Base-by-base conservation (phyloP, 2,329 filamentous ascomycete genomes). In the Incumbomyces lentus region DNA sequence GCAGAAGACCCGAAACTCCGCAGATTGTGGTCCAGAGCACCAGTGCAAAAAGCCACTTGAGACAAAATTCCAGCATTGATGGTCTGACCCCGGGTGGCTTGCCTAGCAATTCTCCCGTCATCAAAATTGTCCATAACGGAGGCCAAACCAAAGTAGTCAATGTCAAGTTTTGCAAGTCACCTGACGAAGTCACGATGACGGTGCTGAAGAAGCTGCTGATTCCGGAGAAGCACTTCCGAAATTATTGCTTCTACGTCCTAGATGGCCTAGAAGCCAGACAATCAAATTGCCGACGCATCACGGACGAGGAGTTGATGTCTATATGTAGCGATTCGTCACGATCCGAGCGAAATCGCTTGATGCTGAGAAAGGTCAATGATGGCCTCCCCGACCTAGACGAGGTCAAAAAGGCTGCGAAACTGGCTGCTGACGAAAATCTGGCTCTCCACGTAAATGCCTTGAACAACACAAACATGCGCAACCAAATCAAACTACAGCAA, bases 181-280 rank as follows among this genome's bases (percentile, higher is more conserved):
- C 87, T 50, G 92, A 95, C 59, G 88, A 96, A 55, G 86, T 96
- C 44, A 90, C 95, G 72, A 76, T 88, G 38, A 84, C 86, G 50
- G 94, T 92, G 0, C 68, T 96, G 37, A 80, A 84, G 55, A 96
- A 96, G 64, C 86, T 95, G 53, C 81, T 82, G 34, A 75, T 95
- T 26, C 85, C 88, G 17, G 88, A 95, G 60, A 86, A 90, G 52
- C 88, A 95, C 59, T 85, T 92, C 62, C 80, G 88, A 58, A 95
- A 93, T 60, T 96, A 95, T 68, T 95, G 89, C 69, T 96, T 98
- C 68, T 96, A 92, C 72, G 83, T 95, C 1, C 73, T 96, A 49
- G 82, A 86, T 55, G 90, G 89, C 42, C 71, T 87, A 33, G 87
- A 95, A 40, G 82, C 89, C 1, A 83, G 92, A 55, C 83, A 87